Conservation (phyloP, 2,329 filamentous ascomycete species). For the Ascochyta pisi region DNA sequence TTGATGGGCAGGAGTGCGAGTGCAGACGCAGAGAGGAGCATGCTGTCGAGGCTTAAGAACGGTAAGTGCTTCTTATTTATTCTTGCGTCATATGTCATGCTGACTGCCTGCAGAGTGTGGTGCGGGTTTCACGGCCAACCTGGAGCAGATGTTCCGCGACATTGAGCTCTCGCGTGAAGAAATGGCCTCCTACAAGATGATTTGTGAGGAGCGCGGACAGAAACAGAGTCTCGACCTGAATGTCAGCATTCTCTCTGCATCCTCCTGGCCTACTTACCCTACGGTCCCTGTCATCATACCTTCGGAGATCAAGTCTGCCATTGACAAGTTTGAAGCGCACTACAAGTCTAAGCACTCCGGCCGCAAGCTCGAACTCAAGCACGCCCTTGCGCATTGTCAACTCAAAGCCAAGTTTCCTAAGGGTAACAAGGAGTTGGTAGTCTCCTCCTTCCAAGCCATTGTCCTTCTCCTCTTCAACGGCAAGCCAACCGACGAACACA, state of each 20-base stretch:
- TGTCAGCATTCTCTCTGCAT: constrained; percentile 88
- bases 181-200: constrained; percentile 82
- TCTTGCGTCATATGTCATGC: not conserved
- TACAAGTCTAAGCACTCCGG: constrained; percentile 92
- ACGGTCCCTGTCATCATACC: constrained; percentile 80
- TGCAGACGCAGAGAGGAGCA: constrained; percentile 92
- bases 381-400: constrained; percentile 88
- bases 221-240: constrained; percentile 72
- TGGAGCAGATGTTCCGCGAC: constrained; percentile 99
- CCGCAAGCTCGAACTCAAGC: constrained; percentile 87
- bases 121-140: constrained; percentile 90
- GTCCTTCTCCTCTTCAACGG: constrained; percentile 91
- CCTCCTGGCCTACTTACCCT: constrained; percentile 91
- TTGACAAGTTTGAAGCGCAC: constrained; percentile 81
- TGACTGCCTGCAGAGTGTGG: constrained; percentile 72
- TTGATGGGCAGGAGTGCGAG: constrained; percentile 93
- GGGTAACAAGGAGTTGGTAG: constrained; percentile 84
- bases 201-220: constrained; percentile 66
- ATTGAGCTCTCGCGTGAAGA: constrained; percentile 92
- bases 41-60: constrained; percentile 88
- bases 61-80: constrained; percentile 47
- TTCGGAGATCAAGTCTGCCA: constrained; percentile 73
- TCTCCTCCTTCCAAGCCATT: constrained; percentile 90
- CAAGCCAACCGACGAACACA: constrained; percentile 64
- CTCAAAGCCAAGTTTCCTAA: constrained; percentile 81